Evolutionary conservation across 2,329 filamentous ascomycete genomes (phyloP), one percentile per base, ranked within the genome.

Genomic region (Phaeophleospora eucalypticola): DNA sequence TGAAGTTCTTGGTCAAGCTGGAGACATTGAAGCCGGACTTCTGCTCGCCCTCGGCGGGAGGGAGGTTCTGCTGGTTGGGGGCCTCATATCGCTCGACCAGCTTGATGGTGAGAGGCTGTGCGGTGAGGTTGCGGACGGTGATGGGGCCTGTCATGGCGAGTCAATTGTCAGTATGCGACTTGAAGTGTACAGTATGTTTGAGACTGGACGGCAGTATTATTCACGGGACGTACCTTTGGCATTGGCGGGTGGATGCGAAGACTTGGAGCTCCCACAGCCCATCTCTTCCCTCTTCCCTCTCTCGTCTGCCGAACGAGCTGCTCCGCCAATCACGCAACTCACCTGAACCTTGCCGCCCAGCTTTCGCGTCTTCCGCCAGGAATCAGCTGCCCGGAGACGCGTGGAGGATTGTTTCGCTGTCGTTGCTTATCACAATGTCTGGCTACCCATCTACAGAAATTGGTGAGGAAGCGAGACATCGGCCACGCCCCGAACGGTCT

Each of bases 81-180:
- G 71, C 76, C 56, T 82, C 79, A 65, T 89, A 89, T 57, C 84
- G 83, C 71, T 94, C 86, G 48, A 91, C 74, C 49, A 75, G 67
- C 66, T 82, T 83, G 58, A 96, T 78, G 57, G 84, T 80, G 45
- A 95, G 73, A n/a, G 82, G 76, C 40, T 79, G 83, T 47, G 80
- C 74, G 36, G 87, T 91, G 55, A 95, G 73, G 67, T 96, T 96
- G 60, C 90, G 88, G 60, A 96, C 80, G 3, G 79, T 86, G 57
- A 95, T 72, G 16, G 65, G 60, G 4, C 44, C 58, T 54, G 58
- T 48, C 63, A 66, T 65, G 41, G 39, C 16, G 16, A 0, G 66
- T 29, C 24, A 29, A 12, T 12, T 29, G 7, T 29, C 7, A 7
- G 24, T 29, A 29, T 12, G n/a, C n/a, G n/a, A n/a, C n/a, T n/a